Evolutionary conservation across 1,284 basidiomycete genomes (phyloP).

Genomic region (Heterobasidion annosum): DNA sequence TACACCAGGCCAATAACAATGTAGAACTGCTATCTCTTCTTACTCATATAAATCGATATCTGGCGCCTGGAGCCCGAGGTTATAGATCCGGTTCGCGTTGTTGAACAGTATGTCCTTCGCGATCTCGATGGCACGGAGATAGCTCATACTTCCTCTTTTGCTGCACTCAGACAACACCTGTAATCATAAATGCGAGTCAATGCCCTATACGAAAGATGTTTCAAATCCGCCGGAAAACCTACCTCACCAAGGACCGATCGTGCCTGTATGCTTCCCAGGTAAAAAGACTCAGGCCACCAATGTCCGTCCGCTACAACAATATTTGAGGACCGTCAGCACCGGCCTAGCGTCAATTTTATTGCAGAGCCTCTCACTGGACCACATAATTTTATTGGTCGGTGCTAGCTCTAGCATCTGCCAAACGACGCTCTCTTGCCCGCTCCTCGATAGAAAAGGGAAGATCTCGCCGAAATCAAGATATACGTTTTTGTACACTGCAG

Average conservation of each 20-base stretch:
- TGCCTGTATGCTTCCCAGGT: constrained; percentile 55
- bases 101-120: constrained; percentile 46
- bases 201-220: background rate
- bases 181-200: background rate
- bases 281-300: constrained; percentile 72
- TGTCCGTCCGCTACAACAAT: constrained; percentile 53
- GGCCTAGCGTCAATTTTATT: background rate
- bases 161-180: constrained; percentile 45
- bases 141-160: constrained; percentile 32
- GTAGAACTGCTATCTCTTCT: background rate
- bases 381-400: constrained; percentile 70
- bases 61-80: constrained; percentile 28
- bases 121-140: constrained; percentile 38
- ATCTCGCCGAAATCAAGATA: constrained; percentile 74
- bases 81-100: constrained; percentile 50
- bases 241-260: constrained; percentile 54
- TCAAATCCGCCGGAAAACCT: background rate
- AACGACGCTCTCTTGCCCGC: constrained; percentile 26
- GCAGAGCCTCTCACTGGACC: constrained; percentile 51
- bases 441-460: constrained; percentile 46
- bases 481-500: constrained; percentile 61
- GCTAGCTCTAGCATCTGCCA: constrained; percentile 58
- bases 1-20: too few species aligned
- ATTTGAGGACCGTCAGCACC: constrained; percentile 1
- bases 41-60: background rate